Percentiles rank a stretch among this genome's conserved stretches.
Evolutionary conservation across 2,329 filamentous ascomycete species (phyloP).

Genomic region (Plenodomus tracheiphilus): DNA sequence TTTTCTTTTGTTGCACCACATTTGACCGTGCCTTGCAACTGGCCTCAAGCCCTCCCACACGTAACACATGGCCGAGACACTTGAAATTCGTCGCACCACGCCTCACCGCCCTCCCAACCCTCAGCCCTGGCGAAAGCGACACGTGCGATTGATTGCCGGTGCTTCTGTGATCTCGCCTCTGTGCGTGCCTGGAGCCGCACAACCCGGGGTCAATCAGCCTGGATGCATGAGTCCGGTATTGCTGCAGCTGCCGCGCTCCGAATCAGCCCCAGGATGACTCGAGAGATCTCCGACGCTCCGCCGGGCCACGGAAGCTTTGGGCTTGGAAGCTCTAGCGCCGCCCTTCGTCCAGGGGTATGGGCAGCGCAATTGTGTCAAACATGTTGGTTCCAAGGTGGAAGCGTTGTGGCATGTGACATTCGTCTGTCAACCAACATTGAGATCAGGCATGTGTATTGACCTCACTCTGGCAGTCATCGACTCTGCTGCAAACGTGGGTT

Average conservation of each 20-base stretch:
- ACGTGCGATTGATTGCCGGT: neutral
- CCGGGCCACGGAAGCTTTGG: conserved; percentile 20
- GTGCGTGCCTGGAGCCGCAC: conserved; percentile 11
- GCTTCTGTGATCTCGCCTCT: conserved; percentile 4
- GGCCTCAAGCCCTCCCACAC: neutral
- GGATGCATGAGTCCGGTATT: conserved; percentile 7
- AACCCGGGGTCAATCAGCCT: conserved; percentile 17
- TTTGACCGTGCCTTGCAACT: neutral
- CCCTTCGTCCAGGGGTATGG: conserved; percentile 17
- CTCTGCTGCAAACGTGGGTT: too few species aligned
- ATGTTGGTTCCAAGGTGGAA: too few species aligned
- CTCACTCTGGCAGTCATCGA: too few species aligned
- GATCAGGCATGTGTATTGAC: too few species aligned
- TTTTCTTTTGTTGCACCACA: neutral
- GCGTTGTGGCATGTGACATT: too few species aligned
- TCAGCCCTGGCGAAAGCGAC: neutral
- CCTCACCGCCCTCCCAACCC: conserved; percentile 11
- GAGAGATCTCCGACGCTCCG: neutral
- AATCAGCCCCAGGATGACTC: conserved; percentile 21
- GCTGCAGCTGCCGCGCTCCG: conserved; percentile 14
- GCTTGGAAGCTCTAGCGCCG: conserved; percentile 19
- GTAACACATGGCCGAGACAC: neutral
- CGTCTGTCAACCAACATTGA: too few species aligned
- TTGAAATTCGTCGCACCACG: neutral
- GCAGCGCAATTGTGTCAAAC: conserved; percentile 1